Conservation (phyloP, 352 stramenopile species). For the Pythium insidiosum region DNA sequence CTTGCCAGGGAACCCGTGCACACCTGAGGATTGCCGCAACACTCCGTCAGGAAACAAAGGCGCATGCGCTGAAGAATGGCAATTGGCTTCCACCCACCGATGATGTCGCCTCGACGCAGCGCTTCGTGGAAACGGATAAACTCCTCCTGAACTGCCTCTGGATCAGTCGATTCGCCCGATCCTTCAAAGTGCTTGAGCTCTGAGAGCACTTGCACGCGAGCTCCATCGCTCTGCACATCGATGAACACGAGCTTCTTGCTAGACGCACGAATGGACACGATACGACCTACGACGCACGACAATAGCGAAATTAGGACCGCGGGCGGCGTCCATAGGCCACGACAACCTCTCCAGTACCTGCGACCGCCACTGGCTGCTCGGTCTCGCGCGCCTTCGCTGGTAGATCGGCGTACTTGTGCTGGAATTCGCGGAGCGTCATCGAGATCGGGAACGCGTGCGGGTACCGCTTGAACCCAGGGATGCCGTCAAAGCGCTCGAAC, state of each 20-base stretch:
- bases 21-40: constrained; percentile 10
- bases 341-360: constrained; percentile 11
- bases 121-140: constrained; percentile 62
- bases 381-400: constrained; percentile 46
- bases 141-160: constrained; percentile 28
- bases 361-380: constrained; percentile 45
- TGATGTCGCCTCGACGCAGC: constrained; percentile 72
- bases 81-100: constrained; percentile 21
- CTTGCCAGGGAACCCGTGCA: constrained; percentile 73
- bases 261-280: constrained; percentile 66
- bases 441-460: constrained; percentile 59
- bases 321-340: not conserved
- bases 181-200: constrained; percentile 67
- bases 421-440: constrained; percentile 58
- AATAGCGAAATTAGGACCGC: too few species aligned
- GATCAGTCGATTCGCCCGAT: constrained; percentile 14
- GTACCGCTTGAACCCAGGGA: constrained; percentile 48
- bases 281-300: constrained; percentile 17
- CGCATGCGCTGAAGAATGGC: not conserved
- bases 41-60: not conserved
- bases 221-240: constrained; percentile 58
- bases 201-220: constrained; percentile 66
- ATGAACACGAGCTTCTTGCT: constrained; percentile 84
- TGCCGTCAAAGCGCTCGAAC: constrained; percentile 48
- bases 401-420: constrained; percentile 40